phyloP scores from a whole-genome alignment of 2,329 filamentous ascomycete species.

The Elsinoe ampelina region DNA sequence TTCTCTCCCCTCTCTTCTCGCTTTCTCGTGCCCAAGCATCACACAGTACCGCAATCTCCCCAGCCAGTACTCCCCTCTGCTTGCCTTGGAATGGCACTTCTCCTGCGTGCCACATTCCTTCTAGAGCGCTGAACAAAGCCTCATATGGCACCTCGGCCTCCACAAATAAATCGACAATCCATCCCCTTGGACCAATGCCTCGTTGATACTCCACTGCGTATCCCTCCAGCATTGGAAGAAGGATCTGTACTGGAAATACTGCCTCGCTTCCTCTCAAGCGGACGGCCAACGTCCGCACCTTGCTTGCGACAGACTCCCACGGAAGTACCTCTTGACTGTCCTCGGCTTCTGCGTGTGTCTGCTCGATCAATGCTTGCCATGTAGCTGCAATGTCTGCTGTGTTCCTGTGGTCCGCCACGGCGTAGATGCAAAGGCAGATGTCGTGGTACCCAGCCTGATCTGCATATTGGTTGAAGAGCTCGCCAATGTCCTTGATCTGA shows the following conservation, averaged over 20 bases:
- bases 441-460: conserved; percentile 91
- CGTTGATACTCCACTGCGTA: conserved; percentile 44
- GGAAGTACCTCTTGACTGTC: conserved; percentile 44
- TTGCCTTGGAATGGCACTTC: conserved; percentile 54
- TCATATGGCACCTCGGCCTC: conserved; percentile 54
- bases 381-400: conserved; percentile 72
- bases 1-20: conserved; percentile 42
- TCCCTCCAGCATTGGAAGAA: conserved; percentile 48
- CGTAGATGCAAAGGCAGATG: conserved; percentile 84
- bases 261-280: conserved; percentile 34
- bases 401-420: conserved; percentile 83
- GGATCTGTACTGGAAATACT: conserved; percentile 29
- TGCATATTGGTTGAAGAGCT: conserved; percentile 90
- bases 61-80: conserved; percentile 48
- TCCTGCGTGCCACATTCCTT: conserved; percentile 58
- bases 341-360: conserved; percentile 46
- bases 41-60: conserved; percentile 53
- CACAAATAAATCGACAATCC: conserved; percentile 58
- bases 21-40: conserved; percentile 52
- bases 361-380: conserved; percentile 73
- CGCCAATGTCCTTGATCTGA: conserved; percentile 64
- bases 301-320: conserved; percentile 60
- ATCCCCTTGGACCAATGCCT: conserved; percentile 40
- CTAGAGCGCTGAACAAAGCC: conserved; percentile 51
- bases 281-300: conserved; percentile 48